phyloP scores from a whole-genome alignment of 495 filamentous ascomycete genomes.

The Lasiosphaeria miniovina region DNA sequence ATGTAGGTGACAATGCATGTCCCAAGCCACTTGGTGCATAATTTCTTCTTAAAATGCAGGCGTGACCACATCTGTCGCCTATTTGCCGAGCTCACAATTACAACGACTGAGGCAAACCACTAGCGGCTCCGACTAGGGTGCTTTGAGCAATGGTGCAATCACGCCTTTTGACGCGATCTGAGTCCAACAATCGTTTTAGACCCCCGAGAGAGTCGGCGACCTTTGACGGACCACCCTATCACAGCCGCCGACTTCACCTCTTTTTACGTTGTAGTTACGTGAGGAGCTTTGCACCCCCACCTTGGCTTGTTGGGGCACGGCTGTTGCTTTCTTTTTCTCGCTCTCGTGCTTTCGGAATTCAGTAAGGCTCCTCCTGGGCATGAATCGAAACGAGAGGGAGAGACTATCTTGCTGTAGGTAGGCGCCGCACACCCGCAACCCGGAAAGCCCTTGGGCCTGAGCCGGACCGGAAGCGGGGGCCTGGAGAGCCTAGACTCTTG shows the following conservation, averaged over 20 bases:
- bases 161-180: constrained; percentile 25
- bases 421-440: too few species aligned
- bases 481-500: constrained; percentile 1
- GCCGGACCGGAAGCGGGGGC: background rate
- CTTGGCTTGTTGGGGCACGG: constrained; percentile 2
- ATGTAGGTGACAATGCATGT: too few species aligned
- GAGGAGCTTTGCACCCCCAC: constrained; percentile 22
- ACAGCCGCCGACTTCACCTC: background rate
- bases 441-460: background rate
- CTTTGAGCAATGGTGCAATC: constrained; percentile 22
- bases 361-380: background rate
- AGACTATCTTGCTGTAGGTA: background rate
- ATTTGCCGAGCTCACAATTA: background rate
- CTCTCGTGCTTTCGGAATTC: background rate
- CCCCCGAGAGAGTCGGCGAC: background rate
- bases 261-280: constrained; percentile 27
- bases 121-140: constrained; percentile 16
- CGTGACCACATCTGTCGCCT: background rate
- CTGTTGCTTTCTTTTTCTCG: constrained; percentile 16
- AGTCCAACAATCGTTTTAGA: background rate
- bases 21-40: too few species aligned
- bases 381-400: background rate
- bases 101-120: background rate
- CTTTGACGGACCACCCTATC: background rate
- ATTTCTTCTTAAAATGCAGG: too few species aligned